Base-by-base conservation (phyloP, 139 green algal species). In the Picochlorum sp. region DNA sequence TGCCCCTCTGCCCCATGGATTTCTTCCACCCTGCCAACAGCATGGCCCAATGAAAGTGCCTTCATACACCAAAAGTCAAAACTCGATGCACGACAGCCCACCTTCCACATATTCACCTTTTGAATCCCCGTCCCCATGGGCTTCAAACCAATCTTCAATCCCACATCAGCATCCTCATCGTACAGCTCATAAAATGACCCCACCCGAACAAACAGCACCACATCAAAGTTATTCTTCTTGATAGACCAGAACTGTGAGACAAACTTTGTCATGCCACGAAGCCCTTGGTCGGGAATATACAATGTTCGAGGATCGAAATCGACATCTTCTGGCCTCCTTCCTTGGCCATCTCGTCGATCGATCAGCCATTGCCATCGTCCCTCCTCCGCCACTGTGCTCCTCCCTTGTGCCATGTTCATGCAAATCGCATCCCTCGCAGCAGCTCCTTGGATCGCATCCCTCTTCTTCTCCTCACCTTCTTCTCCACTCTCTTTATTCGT, bases 51-150 rank as follows among this genome's bases (percentile, higher is more conserved):
- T 1, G 70, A 69, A 26, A 88, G 73, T 55, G 88, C 76, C 63
- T 77, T 83, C 23, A 65, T 65, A 4, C 61, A 60, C 81, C 81
- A 88, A 18, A 64, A 15, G 4, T 73, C 57, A 60, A 88, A 88
- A 45, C 57, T 56, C 23, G 70, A 66, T 13, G 68, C 71, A 30
- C 57, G 74, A 64, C 74, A 86, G 21, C 82, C 82, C 21, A 77
- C 73, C 34, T 82, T 86, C 82, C 82, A 89, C 81, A 89, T 88
- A 76, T 89, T 89, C 6, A 70, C 49, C 1, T 61, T 47, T 4
- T 55, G 61, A 31, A 54, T 37, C 10, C 62, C 55, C 0, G 41
- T 45, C 1, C 81, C 80, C 49, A 68, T 77, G 7, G 81, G 59
- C 47, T 79, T 79, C n/a, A 87, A 65, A 1, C 81, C 81, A 51